phyloP scores from a whole-genome alignment of 805 yeast species.

The Saturnispora serradocipensis region DNA sequence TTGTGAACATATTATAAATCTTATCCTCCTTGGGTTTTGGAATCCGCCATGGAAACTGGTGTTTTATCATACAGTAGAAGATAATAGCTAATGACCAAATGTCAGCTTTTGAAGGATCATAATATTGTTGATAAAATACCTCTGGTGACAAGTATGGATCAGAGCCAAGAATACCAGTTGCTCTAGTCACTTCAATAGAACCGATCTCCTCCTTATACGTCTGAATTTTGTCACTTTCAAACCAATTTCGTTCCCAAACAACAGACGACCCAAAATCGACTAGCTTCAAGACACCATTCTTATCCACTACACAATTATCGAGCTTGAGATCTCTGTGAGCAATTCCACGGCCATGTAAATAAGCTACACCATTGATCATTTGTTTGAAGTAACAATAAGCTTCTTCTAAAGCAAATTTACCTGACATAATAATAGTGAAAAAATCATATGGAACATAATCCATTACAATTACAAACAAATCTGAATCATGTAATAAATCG shows the following conservation, averaged over 20 bases:
- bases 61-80: slow-evolving; percentile 79
- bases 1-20: slow-evolving; percentile 60
- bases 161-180: slow-evolving; percentile 86
- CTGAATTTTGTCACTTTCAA: background rate
- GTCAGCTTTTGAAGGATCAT: slow-evolving; percentile 85
- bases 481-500: slow-evolving; percentile 66
- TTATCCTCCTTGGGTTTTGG: slow-evolving; percentile 65
- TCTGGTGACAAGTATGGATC: slow-evolving; percentile 97
- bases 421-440: slow-evolving; percentile 88
- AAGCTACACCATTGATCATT: slow-evolving; percentile 62
- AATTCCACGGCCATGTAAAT: slow-evolving; percentile 72
- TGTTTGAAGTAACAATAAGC: slow-evolving; percentile 77
- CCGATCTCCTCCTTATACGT: slow-evolving; percentile 1
- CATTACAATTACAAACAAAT: slow-evolving; percentile 68
- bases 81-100: slow-evolving; percentile 93
- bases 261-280: slow-evolving; percentile 94
- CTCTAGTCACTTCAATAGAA: slow-evolving; percentile 36
- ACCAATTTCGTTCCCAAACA: slow-evolving; percentile 41
- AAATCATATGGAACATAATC: slow-evolving; percentile 90
- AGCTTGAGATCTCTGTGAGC: slow-evolving; percentile 91
- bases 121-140: slow-evolving; percentile 45
- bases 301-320: slow-evolving; percentile 83
- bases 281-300: slow-evolving; percentile 67
- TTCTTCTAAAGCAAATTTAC: slow-evolving; percentile 62
- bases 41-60: slow-evolving; percentile 91